Base-by-base conservation (phyloP, 164 flowering plant genomes). In the Malania oleifera region DNA sequence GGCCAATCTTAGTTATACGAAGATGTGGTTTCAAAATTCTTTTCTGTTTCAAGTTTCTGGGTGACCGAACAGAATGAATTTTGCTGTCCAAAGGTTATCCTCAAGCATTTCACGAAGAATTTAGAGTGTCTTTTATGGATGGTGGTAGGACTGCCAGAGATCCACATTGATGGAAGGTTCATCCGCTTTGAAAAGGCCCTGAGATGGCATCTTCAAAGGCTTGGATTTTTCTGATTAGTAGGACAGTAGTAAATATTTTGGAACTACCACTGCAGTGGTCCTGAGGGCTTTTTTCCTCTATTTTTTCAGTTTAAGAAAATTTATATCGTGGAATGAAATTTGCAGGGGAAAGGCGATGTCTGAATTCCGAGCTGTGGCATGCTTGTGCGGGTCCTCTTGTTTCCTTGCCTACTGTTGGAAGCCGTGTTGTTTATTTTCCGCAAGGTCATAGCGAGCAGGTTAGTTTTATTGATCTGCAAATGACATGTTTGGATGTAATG, bases 361-460 rank as follows among this genome's bases (percentile, higher is more conserved):
- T 86, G 56, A 88, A 91, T 67, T 91, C 96, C 47, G 97, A 91
- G 66, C 96, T 91, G 20, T 91, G 97, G 97, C 97, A 91, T 77
- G 97, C 97, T 23, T 91, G 97, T 77, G 97, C 97, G 29, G 97
- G 97, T 31, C 97, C 97, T 68, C 96, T 91, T 59, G 96, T 91
- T 62, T 91, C 97, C 45, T 71, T 91, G 23, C 97, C 97, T 22
- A 82, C 88, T 52, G 74, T 86, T 59, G 97, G 97, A 56, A 86
- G 93, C 72, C 80, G 90, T 4, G 96, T 90, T 26, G 97, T 90
- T 41, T 90, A 90, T 68, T 90, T 90, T 41, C 90, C 97, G 2
- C 97, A 90, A 65, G 97, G 97, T 49, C 96, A 90, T 44, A 85
- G 97, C 45, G 97, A 89, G 75, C 97, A 89, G 95, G 97, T 85